These are phyloP conservation scores for Punica granatum DNA, from an alignment of 345 rosid genomes.

Conservation along the genomic window DNA sequence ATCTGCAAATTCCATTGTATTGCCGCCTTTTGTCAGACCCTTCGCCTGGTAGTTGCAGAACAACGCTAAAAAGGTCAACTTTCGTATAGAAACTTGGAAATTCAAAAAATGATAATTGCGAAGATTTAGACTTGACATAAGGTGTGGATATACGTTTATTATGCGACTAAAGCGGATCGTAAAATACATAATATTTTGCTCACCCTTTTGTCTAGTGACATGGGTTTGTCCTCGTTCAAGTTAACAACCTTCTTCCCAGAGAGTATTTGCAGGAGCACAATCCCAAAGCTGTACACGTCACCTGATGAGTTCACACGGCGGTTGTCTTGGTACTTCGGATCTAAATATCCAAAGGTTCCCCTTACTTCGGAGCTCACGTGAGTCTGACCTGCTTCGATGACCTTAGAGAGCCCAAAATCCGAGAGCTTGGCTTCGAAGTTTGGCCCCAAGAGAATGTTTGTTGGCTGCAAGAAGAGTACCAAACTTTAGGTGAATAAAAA, in stretches of 20 bases:
- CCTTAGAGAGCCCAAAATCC: conserved; percentile 55
- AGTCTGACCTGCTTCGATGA: conserved; percentile 48
- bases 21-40: conserved; percentile 26
- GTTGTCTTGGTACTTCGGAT: conserved; percentile 50
- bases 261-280: conserved; percentile 48
- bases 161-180: too few species aligned
- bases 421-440: conserved; percentile 52
- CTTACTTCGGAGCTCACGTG: conserved; percentile 57
- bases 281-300: conserved; percentile 52
- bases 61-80: background rate
- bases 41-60: conserved; percentile 27
- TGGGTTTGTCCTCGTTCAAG: conserved; percentile 30
- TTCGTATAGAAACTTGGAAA: background rate
- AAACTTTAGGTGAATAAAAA: too few species aligned
- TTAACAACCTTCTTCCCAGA: conserved; percentile 51
- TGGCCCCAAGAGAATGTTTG: conserved; percentile 42
- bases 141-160: too few species aligned
- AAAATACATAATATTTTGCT: background rate
- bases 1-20: conserved; percentile 28
- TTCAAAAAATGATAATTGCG: too few species aligned
- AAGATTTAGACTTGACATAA: too few species aligned
- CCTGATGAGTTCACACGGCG: conserved; percentile 47
- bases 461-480: conserved; percentile 33
- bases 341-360: conserved; percentile 58
- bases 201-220: conserved; percentile 38